Evolutionary conservation across 2,329 filamentous ascomycete species (phyloP), one percentile per base, ranked within the genome.

Genomic region (Alternaria atra): DNA sequence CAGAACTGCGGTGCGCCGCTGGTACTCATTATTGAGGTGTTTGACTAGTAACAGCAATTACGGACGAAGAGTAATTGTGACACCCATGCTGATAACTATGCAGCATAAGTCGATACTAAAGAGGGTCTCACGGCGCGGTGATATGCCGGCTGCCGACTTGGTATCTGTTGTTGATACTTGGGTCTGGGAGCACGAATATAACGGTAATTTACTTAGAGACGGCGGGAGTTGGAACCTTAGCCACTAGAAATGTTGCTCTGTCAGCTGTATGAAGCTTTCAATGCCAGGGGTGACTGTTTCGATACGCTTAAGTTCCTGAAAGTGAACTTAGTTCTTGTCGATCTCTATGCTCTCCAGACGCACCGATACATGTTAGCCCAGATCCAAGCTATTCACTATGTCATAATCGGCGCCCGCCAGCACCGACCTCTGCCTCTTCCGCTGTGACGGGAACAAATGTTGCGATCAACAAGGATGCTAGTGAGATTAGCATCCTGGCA

Each of bases 381-480:
- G 53, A 59, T 42, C 56, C 50, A 56, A 61, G 29, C 54, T 46
- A 39, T 55, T 59, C 54, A 60, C 55, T 32, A 62, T 70, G 63
- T 68, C 66, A 69, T 67, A 72, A 57, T 73, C 71, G 71, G 71
- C 56, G 54, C 59, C 57, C 42, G 32, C 29, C 52, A 63, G 37
- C 55, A 61, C 66, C 66, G 63, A 66, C 55, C 40, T 61, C 30
- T 39, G 35, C 34, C 34, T 50, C 23, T 65, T 50, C 64, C 50
- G 61, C 20, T 52, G 43, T 56, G 43, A 40, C 51, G 59, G 61
- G 40, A 63, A 50, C 59, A 62, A 27, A 51, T 55, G 34, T 52
- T 37, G 44, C 35, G 35, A 61, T 63, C 52, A 42, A 34, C 52
- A 55, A 50, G 52, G 56, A 30, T 55, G 29, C 35, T 61, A 46